Base-by-base conservation (phyloP, 1,139 yeast genomes). In the Diutina neorugosa region DNA sequence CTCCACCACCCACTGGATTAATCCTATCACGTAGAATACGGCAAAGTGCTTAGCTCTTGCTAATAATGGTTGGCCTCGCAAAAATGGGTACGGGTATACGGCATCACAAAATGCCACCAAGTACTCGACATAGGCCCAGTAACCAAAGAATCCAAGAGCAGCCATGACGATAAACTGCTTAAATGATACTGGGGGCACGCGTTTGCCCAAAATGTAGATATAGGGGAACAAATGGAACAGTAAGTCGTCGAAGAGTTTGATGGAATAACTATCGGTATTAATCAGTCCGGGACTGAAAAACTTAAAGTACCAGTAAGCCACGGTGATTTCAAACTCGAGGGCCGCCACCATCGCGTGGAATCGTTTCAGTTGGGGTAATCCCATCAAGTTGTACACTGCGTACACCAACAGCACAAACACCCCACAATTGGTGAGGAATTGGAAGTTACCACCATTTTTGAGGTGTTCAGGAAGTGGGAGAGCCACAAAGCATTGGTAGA, bases 171-270 rank as follows among this genome's bases (percentile, higher is more conserved):
- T 49, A 51, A 51, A 56, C 11, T 34, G 43, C 12, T 12, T 6
- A 7, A 20, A 44, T 16, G 44, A 25, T 40, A 46, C n/a, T 20
- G 49, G 44, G 25, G 16, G 16, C 25, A 25, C n/a, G 2, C 19
- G 27, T 25, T 42, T 48, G n/a, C 25, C 27, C 18, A 51, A 11
- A 8, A 52, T 20, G 19, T 41, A 43, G n/a, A 52, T 4, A 21
- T 62, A 65, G 1, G 69, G 69, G 25, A 63, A 55, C 27, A 65
- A 54, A 54, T 66, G 69, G 23, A 63, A 62, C 52, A 62, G 57
- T 37, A 65, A 54, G 50, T 66, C 69, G 43, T 65, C 54, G 25
- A 48, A 12, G 44, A 56, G 52, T 2, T 57, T 52, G 6, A 63
- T 63, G 3, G 59, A 57, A 44, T 63, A 61, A 8, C 62, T 47